phyloP scores from a whole-genome alignment of 2,329 filamentous ascomycete species.

The Fusarium penzigii region DNA sequence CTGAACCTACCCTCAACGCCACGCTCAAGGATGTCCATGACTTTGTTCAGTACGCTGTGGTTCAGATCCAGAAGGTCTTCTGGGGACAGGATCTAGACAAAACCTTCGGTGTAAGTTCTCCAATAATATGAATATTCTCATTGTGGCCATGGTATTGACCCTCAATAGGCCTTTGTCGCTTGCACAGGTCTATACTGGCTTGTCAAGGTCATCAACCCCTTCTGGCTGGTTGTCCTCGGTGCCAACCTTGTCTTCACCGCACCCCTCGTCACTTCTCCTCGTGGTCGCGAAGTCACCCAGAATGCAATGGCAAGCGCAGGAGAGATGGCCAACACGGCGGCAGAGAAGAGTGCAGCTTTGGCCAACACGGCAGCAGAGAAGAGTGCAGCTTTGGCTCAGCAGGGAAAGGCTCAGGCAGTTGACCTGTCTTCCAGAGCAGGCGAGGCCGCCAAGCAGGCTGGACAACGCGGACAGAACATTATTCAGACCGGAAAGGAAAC shows the following conservation, averaged over 20 bases:
- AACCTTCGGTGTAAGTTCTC: conserved; percentile 15
- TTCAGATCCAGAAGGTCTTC: conserved; percentile 15
- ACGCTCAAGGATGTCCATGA: conserved; percentile 21
- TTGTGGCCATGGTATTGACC: not conserved
- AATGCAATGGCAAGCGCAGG: conserved; percentile 11
- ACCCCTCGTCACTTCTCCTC: conserved; percentile 15
- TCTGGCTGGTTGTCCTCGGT: conserved; percentile 13
- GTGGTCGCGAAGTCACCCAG: conserved; percentile 9
- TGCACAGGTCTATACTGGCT: conserved; percentile 12
- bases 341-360: conserved; percentile 12
- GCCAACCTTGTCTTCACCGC: conserved; percentile 14
- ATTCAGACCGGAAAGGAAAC: conserved; percentile 10
- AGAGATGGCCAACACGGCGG: conserved; percentile 11
- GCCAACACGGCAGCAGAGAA: conserved; percentile 16
- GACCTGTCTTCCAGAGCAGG: conserved; percentile 16
- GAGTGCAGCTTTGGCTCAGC: conserved; percentile 7
- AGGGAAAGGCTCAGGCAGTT: conserved; percentile 10
- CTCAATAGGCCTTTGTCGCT: conserved; percentile 8
- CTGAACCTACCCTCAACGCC: conserved; percentile 20
- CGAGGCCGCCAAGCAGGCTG: not conserved
- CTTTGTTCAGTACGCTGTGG: conserved; percentile 14
- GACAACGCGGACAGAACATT: not conserved
- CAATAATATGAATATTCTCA: accelerated
- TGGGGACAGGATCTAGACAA: conserved; percentile 15
- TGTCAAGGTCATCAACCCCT: conserved; percentile 15